These are phyloP conservation scores for Penicillium manginii DNA, from an alignment of 495 filamentous ascomycete species.

Conservation along the genomic window DNA sequence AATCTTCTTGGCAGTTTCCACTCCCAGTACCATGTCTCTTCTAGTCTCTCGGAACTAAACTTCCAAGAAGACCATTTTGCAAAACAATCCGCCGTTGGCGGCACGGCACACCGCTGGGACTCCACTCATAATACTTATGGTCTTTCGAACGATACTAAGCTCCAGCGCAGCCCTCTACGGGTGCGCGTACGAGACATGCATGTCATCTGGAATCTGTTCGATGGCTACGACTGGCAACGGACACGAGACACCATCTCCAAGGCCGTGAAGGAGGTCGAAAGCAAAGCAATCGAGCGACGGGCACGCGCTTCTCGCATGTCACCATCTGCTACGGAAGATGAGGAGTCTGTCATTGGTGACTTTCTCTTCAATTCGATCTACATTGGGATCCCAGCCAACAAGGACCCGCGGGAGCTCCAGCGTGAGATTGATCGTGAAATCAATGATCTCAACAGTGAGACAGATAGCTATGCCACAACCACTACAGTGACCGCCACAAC, in stretches of 20 bases:
- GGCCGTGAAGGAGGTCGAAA: slow-evolving; percentile 84
- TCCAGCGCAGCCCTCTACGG: slow-evolving; percentile 72
- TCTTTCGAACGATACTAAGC: slow-evolving; percentile 60
- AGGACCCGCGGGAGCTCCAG: slow-evolving; percentile 78
- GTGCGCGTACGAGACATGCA: slow-evolving; percentile 84
- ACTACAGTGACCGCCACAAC: slow-evolving; percentile 66
- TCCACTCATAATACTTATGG: slow-evolving; percentile 75
- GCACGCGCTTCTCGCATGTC: slow-evolving; percentile 50
- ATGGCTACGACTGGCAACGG: slow-evolving; percentile 94
- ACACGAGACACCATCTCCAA: slow-evolving; percentile 85
- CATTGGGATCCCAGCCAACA: slow-evolving; percentile 86
- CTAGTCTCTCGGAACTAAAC: slow-evolving; percentile 57
- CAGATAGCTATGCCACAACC: slow-evolving; percentile 78
- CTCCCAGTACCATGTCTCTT: slow-evolving; percentile 56
- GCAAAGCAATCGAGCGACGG: slow-evolving; percentile 73
- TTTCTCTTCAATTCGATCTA: slow-evolving; percentile 99
- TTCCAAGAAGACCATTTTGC: slow-evolving; percentile 85
- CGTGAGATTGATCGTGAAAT: slow-evolving; percentile 85
- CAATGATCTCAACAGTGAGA: slow-evolving; percentile 85
- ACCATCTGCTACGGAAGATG: slow-evolving; percentile 64
- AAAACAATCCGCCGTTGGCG: slow-evolving; percentile 59
- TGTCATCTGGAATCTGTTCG: slow-evolving; percentile 96
- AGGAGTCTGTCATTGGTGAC: slow-evolving; percentile 87
- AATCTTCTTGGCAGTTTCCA: slow-evolving; percentile 67
- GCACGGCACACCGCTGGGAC: slow-evolving; percentile 78